Base-by-base conservation (phyloP, 495 filamentous ascomycete genomes). In the Aspergillus baeticus region DNA sequence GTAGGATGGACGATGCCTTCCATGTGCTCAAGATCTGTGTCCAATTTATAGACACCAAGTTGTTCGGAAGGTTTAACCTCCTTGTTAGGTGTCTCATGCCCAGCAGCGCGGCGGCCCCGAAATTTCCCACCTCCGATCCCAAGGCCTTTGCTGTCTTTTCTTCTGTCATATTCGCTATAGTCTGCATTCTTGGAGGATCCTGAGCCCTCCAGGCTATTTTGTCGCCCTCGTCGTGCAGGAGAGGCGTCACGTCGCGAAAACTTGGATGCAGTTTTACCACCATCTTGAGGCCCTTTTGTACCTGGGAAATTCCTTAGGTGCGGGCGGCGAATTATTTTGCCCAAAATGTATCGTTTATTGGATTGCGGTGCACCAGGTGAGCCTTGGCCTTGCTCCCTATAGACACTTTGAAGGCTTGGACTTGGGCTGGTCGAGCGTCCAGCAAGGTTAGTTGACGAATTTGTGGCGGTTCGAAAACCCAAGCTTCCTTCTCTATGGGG, bases 1-100 rank as follows among this genome's bases (percentile, higher is more conserved):
- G 59, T 51, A 3, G 71, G 57, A 21, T 80, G 82, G 37, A 97
- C 72, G 53, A 97, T 96, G 22, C 88, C 92, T 59, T 89, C 84
- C 87, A 97, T 88, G 57, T 93, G 78, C 10, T 77, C 76, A 15
- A 97, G 80, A 67, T 97, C 85, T 5, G 88, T 94, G 71, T 97
- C 92, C 11, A 97, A 84, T 52, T 80, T 77, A 67, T 82, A 95
- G 51, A 85, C 75, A 48, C 70, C 69, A n/a, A 60, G 57, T 36
- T 70, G 68, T 44, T 70, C 65, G 2, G 60, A 51, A 2, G 73
- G 71, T 22, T 70, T 63, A 10, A 64, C 58, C 15, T 70, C 67
- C 63, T 61, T 58, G 36, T 57, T 46, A 20, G 44, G 65, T 13
- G 54, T 63, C 57, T 84, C 82, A 57, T 82, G 82, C 66, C 84